Base-by-base conservation (phyloP, 208 protist genomes). In the Acanthamoeba royreba region DNA sequence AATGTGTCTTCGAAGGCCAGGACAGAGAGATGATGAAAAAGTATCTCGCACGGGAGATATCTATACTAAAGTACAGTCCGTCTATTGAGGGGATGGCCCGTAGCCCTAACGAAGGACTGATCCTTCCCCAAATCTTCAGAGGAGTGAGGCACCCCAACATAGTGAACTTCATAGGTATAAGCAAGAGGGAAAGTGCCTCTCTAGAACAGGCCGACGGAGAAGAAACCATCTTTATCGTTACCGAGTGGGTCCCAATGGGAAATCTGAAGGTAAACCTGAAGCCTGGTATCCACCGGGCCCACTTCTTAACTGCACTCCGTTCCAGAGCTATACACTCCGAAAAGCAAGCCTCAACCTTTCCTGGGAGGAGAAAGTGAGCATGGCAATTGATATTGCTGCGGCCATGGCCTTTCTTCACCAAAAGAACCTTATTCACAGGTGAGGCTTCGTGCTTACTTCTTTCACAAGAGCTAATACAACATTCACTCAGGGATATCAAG, bases 321-420 rank as follows among this genome's bases (percentile, higher is more conserved):
- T 4, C 31, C 25, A 69, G 58, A 69, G 58, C 28, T 69, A 38
- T 13, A n/a, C n/a, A n/a, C n/a, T n/a, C 1, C 40, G 31, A 69
- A 69, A 33, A 69, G 40, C 58, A 69, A 69, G 25, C 58, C 31
- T 9, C 28, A 1, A 1, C 19, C 31, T 69, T 13, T n/a, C 77
- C 22, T 86, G 77, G 77, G 9, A 33, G 13, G 33, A 53, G 13
- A 86, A 53, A 43, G 22, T 86, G 7, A 53, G n/a, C 43, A 86
- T 86, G 28, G 77, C 77, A 2, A 22, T n/a, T 38, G 77, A 86
- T 9, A 52, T 53, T 53, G 38, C 77, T 25, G 77, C 40, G 17
- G 77, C 77, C 77, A 86, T 86, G 77, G 77, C 77, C 42, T 86
- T 55, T 40, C 77, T 86, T 17, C 77, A 86, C 19, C 42, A 28